phyloP scores from a whole-genome alignment of 257 asterid species.

The Solanum arcanum region DNA sequence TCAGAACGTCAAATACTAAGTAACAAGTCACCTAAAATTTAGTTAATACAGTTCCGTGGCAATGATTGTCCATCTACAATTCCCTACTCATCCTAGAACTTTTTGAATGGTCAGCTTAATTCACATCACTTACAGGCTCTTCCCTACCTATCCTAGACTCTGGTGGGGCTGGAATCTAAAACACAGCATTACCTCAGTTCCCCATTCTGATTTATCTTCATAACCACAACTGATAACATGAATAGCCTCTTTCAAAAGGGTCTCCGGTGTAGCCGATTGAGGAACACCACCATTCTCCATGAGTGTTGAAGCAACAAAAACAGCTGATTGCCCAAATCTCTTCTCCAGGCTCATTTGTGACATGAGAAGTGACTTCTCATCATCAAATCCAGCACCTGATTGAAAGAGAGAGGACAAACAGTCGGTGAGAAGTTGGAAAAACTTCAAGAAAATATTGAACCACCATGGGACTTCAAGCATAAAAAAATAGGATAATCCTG shows the following conservation, averaged over 20 bases:
- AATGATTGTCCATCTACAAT: not conserved
- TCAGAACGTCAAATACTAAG: not conserved
- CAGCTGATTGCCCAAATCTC: conserved; percentile 95
- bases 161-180: not conserved
- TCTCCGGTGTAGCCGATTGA: conserved; percentile 88
- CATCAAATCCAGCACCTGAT: conserved; percentile 93
- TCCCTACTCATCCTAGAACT: not conserved
- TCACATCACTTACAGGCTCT: not conserved
- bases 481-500: not conserved
- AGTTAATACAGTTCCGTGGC: not conserved
- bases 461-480: not conserved
- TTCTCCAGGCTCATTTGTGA: conserved; percentile 95
- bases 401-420: not conserved
- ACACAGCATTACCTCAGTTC: conserved; percentile 54
- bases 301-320: conserved; percentile 91
- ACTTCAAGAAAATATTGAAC: not conserved
- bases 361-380: conserved; percentile 82
- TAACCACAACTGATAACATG: conserved; percentile 99
- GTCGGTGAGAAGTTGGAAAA: not conserved
- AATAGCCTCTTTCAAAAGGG: conserved; percentile 92
- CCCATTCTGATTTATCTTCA: conserved; percentile 99
- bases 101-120: not conserved
- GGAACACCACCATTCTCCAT: conserved; percentile 99
- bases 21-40: not conserved
- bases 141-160: not conserved